Percentiles rank a stretch among this genome's conserved stretches.
Evolutionary conservation across 192 early-diverging fungal species (phyloP).

Genomic region (Coemansia aciculifera): DNA sequence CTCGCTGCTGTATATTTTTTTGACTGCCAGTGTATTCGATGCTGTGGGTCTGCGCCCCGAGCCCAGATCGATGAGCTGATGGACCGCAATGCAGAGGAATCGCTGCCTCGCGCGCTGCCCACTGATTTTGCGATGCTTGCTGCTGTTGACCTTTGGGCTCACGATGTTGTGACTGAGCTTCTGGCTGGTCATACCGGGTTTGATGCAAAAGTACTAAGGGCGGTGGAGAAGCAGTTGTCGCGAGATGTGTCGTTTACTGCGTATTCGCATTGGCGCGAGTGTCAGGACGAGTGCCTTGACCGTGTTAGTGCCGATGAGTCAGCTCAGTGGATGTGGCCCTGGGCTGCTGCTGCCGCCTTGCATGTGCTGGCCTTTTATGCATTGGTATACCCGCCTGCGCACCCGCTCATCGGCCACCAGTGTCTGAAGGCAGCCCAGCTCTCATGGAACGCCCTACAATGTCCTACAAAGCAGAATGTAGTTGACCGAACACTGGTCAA

Average conservation of each 20-base stretch:
- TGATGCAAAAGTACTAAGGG: constrained; percentile 4
- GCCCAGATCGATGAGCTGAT: constrained; percentile 31
- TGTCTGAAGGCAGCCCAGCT: constrained; percentile 37
- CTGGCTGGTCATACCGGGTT: neutral
- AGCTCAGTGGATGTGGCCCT: constrained; percentile 1
- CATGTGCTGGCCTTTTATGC: constrained; percentile 45
- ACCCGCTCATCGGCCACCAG: constrained; percentile 39
- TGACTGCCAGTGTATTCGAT: constrained; percentile 35
- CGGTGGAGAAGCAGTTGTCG: neutral
- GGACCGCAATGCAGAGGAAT: constrained; percentile 6
- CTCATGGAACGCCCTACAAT: constrained; percentile 23
- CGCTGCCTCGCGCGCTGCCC: constrained; percentile 24
- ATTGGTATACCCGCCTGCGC: constrained; percentile 14
- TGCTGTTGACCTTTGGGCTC: constrained; percentile 24
- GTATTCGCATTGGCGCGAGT: constrained; percentile 46
- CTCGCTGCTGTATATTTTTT: constrained; percentile 46
- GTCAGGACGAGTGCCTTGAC: constrained; percentile 49
- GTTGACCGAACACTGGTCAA: neutral
- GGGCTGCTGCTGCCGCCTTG: constrained; percentile 31
- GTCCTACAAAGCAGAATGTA: neutral
- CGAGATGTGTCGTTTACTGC: constrained; percentile 40
- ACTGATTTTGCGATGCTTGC: constrained; percentile 27
- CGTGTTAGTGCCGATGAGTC: constrained; percentile 1
- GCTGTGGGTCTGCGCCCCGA: neutral
- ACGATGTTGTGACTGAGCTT: neutral